Percentiles rank a stretch among this genome's conserved stretches.
phyloP scores from a whole-genome alignment of 176 grass and related monocot species.

The Avena eriantha region DNA sequence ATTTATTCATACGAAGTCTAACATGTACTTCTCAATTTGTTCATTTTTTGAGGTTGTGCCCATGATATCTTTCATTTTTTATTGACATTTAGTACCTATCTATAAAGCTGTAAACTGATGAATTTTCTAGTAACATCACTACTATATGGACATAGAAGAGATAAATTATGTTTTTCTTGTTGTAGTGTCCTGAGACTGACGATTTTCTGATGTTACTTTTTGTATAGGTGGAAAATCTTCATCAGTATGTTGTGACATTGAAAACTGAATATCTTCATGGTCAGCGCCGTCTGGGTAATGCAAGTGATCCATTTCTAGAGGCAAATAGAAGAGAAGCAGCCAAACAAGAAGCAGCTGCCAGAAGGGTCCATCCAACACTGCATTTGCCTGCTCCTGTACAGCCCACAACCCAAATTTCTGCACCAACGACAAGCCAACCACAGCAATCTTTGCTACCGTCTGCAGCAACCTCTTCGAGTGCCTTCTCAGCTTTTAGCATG shows the following conservation, averaged over 20 bases:
- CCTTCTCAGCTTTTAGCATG: constrained; percentile 58
- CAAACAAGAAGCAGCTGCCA: constrained; percentile 85
- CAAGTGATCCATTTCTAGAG: constrained; percentile 92
- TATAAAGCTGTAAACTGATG: constrained; percentile 28
- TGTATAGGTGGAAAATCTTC: constrained; percentile 95
- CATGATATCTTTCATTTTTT: constrained; percentile 6
- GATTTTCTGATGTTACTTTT: constrained; percentile 28
- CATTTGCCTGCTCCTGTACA: constrained; percentile 73
- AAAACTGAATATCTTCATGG: constrained; percentile 78
- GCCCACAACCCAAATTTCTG: constrained; percentile 52
- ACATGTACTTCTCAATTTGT: neutral
- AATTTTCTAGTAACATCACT: neutral
- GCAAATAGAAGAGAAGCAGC: constrained; percentile 91
- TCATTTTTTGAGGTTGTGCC: neutral
- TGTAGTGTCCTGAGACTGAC: neutral
- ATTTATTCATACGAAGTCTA: constrained; percentile 47
- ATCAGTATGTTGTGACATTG: constrained; percentile 87
- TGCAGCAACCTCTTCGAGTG: constrained; percentile 49
- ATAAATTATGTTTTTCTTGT: neutral
- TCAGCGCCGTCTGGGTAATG: constrained; percentile 61
- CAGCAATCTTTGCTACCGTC: constrained; percentile 54
- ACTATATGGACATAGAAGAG: constrained; percentile 16
- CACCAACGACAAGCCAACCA: constrained; percentile 53
- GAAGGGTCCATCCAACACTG: constrained; percentile 92
- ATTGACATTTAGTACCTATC: neutral